Evolutionary conservation across 2,329 filamentous ascomycete genomes (phyloP).

Genomic region (Dactylella cylindrospora): DNA sequence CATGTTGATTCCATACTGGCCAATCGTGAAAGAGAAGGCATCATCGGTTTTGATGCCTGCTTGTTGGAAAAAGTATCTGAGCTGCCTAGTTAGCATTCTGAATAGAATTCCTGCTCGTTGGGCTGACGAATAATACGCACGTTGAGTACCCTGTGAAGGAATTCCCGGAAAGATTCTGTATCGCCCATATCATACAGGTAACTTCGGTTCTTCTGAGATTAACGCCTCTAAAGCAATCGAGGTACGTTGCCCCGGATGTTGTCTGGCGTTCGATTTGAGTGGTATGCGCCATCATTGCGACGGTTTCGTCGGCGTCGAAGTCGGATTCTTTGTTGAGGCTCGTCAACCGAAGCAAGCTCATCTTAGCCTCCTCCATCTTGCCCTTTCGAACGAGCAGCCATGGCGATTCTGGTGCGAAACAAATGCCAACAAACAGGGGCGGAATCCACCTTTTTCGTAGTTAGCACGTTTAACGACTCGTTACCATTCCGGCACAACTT

Average conservation of each 20-base stretch:
- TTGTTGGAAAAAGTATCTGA: constrained; percentile 58
- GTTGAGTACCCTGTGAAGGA: constrained; percentile 48
- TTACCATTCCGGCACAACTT: too few relatives aligned
- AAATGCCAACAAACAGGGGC: constrained; percentile 66
- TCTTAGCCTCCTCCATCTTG: constrained; percentile 66
- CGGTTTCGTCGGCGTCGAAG: constrained; percentile 79
- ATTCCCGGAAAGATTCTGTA: constrained; percentile 54
- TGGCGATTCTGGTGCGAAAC: constrained; percentile 69
- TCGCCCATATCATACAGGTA: constrained; percentile 58
- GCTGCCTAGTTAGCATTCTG: too few relatives aligned
- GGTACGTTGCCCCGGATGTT: constrained; percentile 64
- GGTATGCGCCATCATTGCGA: constrained; percentile 91
- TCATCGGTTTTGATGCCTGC: constrained; percentile 52
- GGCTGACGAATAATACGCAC: constrained; percentile 66
- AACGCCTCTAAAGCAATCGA: constrained; percentile 78
- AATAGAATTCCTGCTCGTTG: too few relatives aligned
- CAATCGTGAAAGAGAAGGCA: constrained; percentile 57
- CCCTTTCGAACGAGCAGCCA: constrained; percentile 74
- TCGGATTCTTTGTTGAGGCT: constrained; percentile 65
- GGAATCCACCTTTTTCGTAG: too few relatives aligned
- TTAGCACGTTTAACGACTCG: too few relatives aligned
- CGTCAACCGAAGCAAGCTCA: constrained; percentile 66
- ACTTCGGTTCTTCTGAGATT: constrained; percentile 78
- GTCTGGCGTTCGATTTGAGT: constrained; percentile 69
- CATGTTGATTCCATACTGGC: constrained; percentile 61